Conservation (phyloP, 2,329 filamentous ascomycete genomes). For the Aspergillus novoparasiticus region DNA sequence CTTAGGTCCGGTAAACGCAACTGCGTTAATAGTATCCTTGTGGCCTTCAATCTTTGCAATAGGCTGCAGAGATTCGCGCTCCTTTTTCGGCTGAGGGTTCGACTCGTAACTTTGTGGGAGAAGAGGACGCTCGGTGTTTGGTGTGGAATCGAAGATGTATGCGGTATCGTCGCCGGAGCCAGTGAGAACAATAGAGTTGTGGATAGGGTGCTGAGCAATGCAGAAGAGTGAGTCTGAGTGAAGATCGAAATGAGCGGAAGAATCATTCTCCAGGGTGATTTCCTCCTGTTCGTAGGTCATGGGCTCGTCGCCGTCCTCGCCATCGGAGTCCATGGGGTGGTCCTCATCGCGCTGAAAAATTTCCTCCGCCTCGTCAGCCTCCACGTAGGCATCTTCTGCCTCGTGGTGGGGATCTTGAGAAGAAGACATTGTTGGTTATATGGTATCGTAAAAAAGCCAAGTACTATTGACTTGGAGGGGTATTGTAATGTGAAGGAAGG, state of each 20-base stretch:
- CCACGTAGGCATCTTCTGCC: conserved; percentile 71
- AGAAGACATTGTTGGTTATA: conserved; percentile 33
- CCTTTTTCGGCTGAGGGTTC: conserved; percentile 61
- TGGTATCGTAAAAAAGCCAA: not conserved
- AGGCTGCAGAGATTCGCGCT: conserved; percentile 63
- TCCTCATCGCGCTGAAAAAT: conserved; percentile 70
- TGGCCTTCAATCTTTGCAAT: conserved; percentile 84
- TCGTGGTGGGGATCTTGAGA: conserved; percentile 45
- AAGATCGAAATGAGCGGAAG: conserved; percentile 84
- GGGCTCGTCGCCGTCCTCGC: conserved; percentile 57
- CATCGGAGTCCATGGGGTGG: conserved; percentile 77
- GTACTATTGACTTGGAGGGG: not conserved
- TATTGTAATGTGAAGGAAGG: not conserved
- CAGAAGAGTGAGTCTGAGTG: conserved; percentile 93
- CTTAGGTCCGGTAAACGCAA: conserved; percentile 78
- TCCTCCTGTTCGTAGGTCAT: conserved; percentile 60
- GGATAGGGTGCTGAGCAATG: conserved; percentile 86
- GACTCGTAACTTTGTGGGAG: conserved; percentile 76
- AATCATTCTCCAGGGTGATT: conserved; percentile 86
- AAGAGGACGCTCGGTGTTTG: conserved; percentile 61
- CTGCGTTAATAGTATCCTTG: conserved; percentile 84
- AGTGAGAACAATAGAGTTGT: conserved; percentile 78
- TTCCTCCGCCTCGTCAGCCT: conserved; percentile 76
- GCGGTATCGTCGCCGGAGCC: conserved; percentile 85
- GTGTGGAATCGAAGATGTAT: conserved; percentile 80